Percentiles rank a stretch among this genome's conserved stretches.
Evolutionary conservation across 2,329 filamentous ascomycete species (phyloP).

Genomic region (Periglandula ipomoeae): DNA sequence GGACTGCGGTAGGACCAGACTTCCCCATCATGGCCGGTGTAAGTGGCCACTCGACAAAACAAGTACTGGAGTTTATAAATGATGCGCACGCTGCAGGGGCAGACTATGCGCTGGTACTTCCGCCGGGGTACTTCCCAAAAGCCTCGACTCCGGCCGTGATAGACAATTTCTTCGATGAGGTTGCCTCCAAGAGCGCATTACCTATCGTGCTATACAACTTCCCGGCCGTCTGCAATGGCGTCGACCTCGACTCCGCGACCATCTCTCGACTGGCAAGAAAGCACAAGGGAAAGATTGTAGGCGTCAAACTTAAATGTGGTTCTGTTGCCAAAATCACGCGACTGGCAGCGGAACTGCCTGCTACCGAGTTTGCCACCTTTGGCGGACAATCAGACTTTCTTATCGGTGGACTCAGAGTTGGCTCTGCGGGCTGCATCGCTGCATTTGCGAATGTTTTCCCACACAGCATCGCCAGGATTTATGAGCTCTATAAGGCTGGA

Average conservation of each 20-base stretch:
- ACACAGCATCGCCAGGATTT: conserved; percentile 30
- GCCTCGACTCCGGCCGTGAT: conserved; percentile 31
- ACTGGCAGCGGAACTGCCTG: conserved; percentile 39
- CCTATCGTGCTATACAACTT: conserved; percentile 67
- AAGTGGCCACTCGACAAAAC: conserved; percentile 54
- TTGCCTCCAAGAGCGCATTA: conserved; percentile 50
- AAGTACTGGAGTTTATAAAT: conserved; percentile 48
- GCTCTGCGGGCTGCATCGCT: conserved; percentile 51
- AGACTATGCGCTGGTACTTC: conserved; percentile 17
- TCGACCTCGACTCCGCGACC: conserved; percentile 59
- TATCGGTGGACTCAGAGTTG: conserved; percentile 48
- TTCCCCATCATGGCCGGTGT: conserved; percentile 75
- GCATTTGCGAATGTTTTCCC: conserved; percentile 56
- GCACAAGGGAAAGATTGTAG: conserved; percentile 49
- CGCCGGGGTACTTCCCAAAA: conserved; percentile 25
- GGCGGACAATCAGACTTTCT: conserved; percentile 68
- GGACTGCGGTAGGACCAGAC: conserved; percentile 72
- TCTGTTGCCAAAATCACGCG: conserved; percentile 63
- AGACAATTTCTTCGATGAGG: conserved; percentile 16
- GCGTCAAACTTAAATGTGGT: conserved; percentile 65
- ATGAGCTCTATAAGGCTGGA: conserved; percentile 6
- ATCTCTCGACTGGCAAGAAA: conserved; percentile 30
- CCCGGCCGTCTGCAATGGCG: conserved; percentile 55
- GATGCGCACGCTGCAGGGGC: conserved; percentile 36
- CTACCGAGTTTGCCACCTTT: conserved; percentile 54